These are phyloP conservation scores for Penicillium paxilli DNA, from an alignment of 495 filamentous ascomycete species.

Conservation along the genomic window DNA sequence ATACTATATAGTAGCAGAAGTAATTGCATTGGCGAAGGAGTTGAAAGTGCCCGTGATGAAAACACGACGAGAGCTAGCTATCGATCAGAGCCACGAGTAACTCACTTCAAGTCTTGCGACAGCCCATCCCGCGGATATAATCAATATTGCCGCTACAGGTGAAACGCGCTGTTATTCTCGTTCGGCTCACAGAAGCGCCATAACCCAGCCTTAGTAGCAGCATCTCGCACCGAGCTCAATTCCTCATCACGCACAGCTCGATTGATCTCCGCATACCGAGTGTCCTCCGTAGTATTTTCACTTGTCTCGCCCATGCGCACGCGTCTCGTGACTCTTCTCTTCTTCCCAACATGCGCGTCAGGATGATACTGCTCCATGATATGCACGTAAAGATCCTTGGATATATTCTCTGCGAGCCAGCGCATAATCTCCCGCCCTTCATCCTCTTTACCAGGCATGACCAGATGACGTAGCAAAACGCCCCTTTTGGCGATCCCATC, in stretches of 20 bases:
- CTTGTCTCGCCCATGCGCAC: constrained; percentile 9
- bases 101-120: too few species aligned
- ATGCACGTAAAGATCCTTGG: constrained; percentile 66
- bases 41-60: too few species aligned
- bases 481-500: constrained; percentile 77
- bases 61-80: too few species aligned
- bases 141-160: constrained; percentile 45
- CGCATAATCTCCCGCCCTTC: constrained; percentile 68
- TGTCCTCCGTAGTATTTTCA: constrained; percentile 30
- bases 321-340: constrained; percentile 33
- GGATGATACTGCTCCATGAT: constrained; percentile 81
- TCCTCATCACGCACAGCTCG: constrained; percentile 64
- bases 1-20: too few species aligned
- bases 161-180: constrained; percentile 64
- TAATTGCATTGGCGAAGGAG: too few species aligned
- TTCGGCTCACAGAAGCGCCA: constrained; percentile 75
- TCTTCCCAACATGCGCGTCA: constrained; percentile 73
- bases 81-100: too few species aligned
- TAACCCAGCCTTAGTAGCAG: constrained; percentile 66
- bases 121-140: too few species aligned
- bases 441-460: constrained; percentile 72
- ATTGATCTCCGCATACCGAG: constrained; percentile 75
- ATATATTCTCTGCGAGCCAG: constrained; percentile 68
- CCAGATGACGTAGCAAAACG: constrained; percentile 69
- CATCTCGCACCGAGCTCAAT: constrained; percentile 56